These are phyloP conservation scores for Fusarium sp. DNA, from an alignment of 2,329 filamentous ascomycete species.

Conservation along the genomic window DNA sequence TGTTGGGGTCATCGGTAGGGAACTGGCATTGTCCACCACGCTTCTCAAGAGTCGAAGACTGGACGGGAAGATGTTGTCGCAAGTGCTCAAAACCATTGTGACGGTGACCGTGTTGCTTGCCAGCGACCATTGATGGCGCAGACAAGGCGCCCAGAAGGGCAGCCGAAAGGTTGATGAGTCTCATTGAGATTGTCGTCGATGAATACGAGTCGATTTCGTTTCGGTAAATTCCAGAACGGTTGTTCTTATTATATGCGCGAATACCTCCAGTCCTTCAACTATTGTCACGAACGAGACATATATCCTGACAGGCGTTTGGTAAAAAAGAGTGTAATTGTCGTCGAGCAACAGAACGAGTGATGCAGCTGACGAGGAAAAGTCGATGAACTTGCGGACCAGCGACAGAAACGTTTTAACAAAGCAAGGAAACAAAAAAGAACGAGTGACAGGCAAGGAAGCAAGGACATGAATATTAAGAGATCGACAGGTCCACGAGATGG, in stretches of 20 bases:
- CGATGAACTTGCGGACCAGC: conserved; percentile 35
- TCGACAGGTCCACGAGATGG: conserved; percentile 39
- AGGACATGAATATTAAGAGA: conserved; percentile 38
- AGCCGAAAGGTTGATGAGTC: conserved; percentile 60
- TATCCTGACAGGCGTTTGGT: conserved; percentile 16
- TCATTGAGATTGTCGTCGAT: conserved; percentile 57
- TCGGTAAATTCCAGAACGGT: conserved; percentile 26
- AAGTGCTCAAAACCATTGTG: conserved; percentile 52
- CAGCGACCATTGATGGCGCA: conserved; percentile 51
- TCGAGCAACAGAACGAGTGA: conserved; percentile 44
- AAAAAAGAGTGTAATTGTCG: conserved; percentile 39
- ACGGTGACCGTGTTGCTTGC: conserved; percentile 48
- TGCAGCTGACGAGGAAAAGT: conserved; percentile 29
- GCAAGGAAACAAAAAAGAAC: conserved; percentile 34
- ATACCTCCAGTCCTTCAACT: conserved; percentile 30
- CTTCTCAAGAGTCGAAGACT: conserved; percentile 56
- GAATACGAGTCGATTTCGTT: conserved; percentile 33
- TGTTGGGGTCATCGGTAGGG: conserved; percentile 68
- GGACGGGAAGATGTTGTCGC: conserved; percentile 45
- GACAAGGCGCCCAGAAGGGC: conserved; percentile 61
- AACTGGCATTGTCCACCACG: conserved; percentile 70
- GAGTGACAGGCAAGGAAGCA: conserved; percentile 30
- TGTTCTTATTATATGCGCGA: conserved; percentile 35
- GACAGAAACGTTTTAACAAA: conserved; percentile 39
- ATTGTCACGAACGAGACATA: conserved; percentile 36